phyloP scores from a whole-genome alignment of 192 early-diverging fungal genomes.

The Rhizophagus prolifer region DNA sequence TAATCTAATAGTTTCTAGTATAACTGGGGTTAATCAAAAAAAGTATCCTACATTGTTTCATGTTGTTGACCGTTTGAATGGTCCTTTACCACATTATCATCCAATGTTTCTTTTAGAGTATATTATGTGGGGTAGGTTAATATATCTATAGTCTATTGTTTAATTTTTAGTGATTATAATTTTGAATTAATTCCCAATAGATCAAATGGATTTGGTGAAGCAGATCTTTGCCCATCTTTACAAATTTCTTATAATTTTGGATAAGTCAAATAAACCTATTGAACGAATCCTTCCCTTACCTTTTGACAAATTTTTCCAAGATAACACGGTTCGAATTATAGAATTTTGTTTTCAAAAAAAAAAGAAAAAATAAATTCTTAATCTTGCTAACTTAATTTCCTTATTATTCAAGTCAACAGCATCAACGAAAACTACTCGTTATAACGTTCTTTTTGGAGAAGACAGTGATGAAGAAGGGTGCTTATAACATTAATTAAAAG shows the following conservation, averaged over 20 bases:
- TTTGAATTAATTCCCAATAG: conserved; percentile 32
- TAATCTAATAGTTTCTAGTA: conserved; percentile 12
- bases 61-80: conserved; percentile 50
- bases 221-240: conserved; percentile 64
- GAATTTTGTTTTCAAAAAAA: background rate
- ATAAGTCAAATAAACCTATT: conserved; percentile 48
- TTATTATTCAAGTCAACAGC: conserved; percentile 5
- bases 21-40: conserved; percentile 30
- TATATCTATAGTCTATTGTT: background rate
- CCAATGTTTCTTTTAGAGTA: conserved; percentile 68
- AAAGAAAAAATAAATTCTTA: background rate
- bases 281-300: conserved; percentile 59
- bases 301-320: conserved; percentile 57
- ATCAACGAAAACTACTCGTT: conserved; percentile 5
- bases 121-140: conserved; percentile 64
- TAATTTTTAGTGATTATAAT: background rate
- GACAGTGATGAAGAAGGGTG: conserved; percentile 31
- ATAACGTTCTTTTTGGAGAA: conserved; percentile 19
- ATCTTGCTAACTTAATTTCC: conserved; percentile 1
- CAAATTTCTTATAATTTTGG: conserved; percentile 57
- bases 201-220: conserved; percentile 66
- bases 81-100: conserved; percentile 73
- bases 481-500: background rate
- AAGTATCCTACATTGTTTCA: conserved; percentile 53
- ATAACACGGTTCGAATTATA: conserved; percentile 45